Base-by-base conservation (phyloP, 192 early-diverging fungal species). In the Haplosporangium gracile region DNA sequence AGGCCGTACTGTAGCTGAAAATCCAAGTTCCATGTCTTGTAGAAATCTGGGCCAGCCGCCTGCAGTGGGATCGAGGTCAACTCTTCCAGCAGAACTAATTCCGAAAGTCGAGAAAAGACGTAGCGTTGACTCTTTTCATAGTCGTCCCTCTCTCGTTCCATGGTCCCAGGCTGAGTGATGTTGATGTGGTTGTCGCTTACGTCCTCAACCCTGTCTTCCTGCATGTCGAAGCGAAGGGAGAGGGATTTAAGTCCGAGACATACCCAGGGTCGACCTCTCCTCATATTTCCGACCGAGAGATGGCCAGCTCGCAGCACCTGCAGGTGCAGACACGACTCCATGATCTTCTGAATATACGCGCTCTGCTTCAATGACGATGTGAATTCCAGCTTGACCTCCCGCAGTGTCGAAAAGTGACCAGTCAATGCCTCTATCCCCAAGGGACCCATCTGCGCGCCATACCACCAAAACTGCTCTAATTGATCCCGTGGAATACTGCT, bases 401-500 rank as follows among this genome's bases (percentile, higher is more conserved):
- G 24, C 40, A 73, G 26, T n/a, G 72, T 73, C 13, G 43, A 38
- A 47, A 73, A 73, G 39, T 73, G 72, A 42, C 72, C 72, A 38
- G 72, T 24, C 42, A 73, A 43, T 16, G 72, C 43, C 15, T 73
- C 7, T 45, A 42, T 51, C 22, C 38, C 42, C 45, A 73, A n/a
- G 22, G 72, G 22, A 29, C 72, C 72, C 22, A 73, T 51, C 72
- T 73, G 72, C 10, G 10, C 38, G 1, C 72, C 72, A 29, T 26
- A n/a, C 72, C 72, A 73, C 72, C 72, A 73, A 73, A 73, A 73
- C 72, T 24, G 39, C 26, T 73, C 42, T n/a, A 73, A 43, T 73
- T 49, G 45, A 16, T 8, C 39, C 20, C n/a, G 26, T 13, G 72
- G 43, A 26, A 73, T 73, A 32, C 72, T 51, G 26, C n/a, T 73